Percentiles rank a stretch among this genome's conserved stretches.
Evolutionary conservation across 73 alveolate genomes (phyloP).

Genomic region (Durusdinium trenchii): DNA sequence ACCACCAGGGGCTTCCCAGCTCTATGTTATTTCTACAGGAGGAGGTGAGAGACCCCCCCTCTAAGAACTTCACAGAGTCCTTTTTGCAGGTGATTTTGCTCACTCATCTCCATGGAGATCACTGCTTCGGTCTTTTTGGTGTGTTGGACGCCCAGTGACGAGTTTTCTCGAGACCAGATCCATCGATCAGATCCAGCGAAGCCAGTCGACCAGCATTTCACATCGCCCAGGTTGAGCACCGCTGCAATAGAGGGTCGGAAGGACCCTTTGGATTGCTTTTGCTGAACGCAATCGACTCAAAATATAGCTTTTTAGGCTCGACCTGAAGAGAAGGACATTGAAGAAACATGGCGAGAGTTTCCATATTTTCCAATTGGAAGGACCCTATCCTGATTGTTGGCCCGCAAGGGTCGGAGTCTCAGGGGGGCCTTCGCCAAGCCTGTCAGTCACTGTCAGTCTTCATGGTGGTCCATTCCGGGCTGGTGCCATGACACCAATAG

Average conservation of each 20-base stretch:
- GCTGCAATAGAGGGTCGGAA: constrained; percentile 95
- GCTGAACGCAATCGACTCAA: too few relatives aligned
- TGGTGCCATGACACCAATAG: too few relatives aligned
- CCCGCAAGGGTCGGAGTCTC: constrained; percentile 72
- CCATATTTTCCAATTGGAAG: constrained; percentile 10
- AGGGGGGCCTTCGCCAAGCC: too few relatives aligned
- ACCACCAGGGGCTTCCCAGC: too few relatives aligned
- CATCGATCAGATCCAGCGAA: neutral
- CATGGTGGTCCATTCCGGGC: too few relatives aligned
- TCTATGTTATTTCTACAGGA: too few relatives aligned
- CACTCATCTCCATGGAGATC: constrained; percentile 95
- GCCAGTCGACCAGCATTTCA: neutral
- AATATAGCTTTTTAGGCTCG: neutral
- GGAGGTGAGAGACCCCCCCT: neutral
- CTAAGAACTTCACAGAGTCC: neutral
- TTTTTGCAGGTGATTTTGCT: constrained; percentile 49
- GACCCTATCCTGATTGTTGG: constrained; percentile 80
- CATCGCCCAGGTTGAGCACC: constrained; percentile 36
- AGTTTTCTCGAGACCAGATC: neutral
- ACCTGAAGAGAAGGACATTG: neutral
- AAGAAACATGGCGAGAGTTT: neutral
- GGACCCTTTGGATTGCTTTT: too few relatives aligned
- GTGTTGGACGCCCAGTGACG: neutral
- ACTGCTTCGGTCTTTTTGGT: constrained; percentile 87
- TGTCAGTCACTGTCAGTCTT: too few relatives aligned